Evolutionary conservation across 345 rosid species (phyloP).

Genomic region (Noccaea caerulescens): DNA sequence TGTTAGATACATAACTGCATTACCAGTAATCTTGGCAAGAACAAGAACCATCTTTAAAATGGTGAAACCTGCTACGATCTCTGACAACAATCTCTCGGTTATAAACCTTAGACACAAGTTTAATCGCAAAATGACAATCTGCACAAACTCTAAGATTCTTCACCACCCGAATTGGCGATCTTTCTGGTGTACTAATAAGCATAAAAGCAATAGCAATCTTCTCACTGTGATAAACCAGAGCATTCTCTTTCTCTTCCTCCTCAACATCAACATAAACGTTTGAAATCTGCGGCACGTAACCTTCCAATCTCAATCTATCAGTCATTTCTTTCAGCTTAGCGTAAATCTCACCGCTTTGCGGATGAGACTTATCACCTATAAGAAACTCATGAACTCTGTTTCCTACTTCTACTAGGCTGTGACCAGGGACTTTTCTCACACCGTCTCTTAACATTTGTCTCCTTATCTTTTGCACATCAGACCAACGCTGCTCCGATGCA

Average conservation of each 20-base stretch:
- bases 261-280: slow-evolving; percentile 75
- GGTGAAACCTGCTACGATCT: slow-evolving; percentile 86
- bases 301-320: slow-evolving; percentile 59
- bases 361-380: slow-evolving; percentile 68
- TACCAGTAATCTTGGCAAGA: slow-evolving; percentile 76
- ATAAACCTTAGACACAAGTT: slow-evolving; percentile 71
- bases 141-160: slow-evolving; percentile 85
- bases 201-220: slow-evolving; percentile 84
- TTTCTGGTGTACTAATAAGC: slow-evolving; percentile 62
- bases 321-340: slow-evolving; percentile 62
- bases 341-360: slow-evolving; percentile 58
- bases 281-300: slow-evolving; percentile 59
- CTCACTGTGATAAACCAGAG: slow-evolving; percentile 77
- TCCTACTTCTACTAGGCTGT: slow-evolving; percentile 78
- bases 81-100: slow-evolving; percentile 70
- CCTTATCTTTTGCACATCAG: slow-evolving; percentile 68
- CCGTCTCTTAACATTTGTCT: slow-evolving; percentile 59
- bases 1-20: not conserved
- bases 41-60: slow-evolving; percentile 70
- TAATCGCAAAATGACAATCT: slow-evolving; percentile 83
- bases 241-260: slow-evolving; percentile 80
- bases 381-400: slow-evolving; percentile 67
- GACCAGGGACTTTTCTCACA: slow-evolving; percentile 72
- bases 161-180: slow-evolving; percentile 60
- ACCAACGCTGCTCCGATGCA: slow-evolving; percentile 79